These are phyloP conservation scores for Kwoniella mangroviensis DNA, from an alignment of 768 basidiomycete genomes.

Conservation along the genomic window DNA sequence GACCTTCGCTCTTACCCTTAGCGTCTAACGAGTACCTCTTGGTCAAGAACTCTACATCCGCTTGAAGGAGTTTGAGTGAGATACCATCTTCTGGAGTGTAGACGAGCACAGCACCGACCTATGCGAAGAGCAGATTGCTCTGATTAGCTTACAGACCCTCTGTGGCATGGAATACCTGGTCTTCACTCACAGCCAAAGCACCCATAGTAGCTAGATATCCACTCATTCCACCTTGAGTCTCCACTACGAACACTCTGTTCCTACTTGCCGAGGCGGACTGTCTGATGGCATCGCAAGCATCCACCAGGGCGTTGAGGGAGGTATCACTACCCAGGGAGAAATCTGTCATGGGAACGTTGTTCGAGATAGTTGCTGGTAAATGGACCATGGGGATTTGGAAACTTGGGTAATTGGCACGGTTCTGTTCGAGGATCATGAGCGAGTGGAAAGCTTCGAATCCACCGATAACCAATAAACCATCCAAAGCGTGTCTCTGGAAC, in stretches of 20 bases:
- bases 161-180: background rate
- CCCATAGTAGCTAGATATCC: constrained; percentile 96
- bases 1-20: constrained; percentile 88
- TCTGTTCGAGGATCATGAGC: constrained; percentile 76
- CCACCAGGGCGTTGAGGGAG: constrained; percentile 94
- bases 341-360: constrained; percentile 97
- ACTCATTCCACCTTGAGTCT: constrained; percentile 95
- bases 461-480: constrained; percentile 85
- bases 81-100: constrained; percentile 95
- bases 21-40: constrained; percentile 81
- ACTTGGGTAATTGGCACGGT: constrained; percentile 78
- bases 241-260: constrained; percentile 95
- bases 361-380: constrained; percentile 94
- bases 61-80: constrained; percentile 74
- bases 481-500: constrained; percentile 81
- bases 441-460: constrained; percentile 94
- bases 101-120: constrained; percentile 90
- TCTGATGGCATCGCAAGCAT: constrained; percentile 97
- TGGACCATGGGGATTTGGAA: constrained; percentile 96
- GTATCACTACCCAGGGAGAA: constrained; percentile 95
- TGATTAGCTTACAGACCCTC: background rate
- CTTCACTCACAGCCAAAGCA: constrained; percentile 79
- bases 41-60: constrained; percentile 86
- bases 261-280: constrained; percentile 96
- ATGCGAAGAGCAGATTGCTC: no score